Evolutionary conservation across 2,329 filamentous ascomycete genomes (phyloP).

Genomic region (Lachnellula suecica): DNA sequence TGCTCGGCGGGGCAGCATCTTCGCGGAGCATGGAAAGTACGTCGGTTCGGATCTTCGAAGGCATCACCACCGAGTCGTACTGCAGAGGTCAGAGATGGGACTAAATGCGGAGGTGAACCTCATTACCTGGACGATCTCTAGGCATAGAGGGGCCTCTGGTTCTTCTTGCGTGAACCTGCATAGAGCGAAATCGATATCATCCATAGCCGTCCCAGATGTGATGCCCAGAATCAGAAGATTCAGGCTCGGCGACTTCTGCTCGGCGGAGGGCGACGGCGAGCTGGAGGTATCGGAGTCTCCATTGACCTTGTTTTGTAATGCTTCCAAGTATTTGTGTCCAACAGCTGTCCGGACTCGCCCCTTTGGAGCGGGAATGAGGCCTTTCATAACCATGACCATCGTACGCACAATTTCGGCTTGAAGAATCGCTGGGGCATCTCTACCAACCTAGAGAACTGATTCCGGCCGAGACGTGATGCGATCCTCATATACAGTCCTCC

Average conservation of each 20-base stretch:
- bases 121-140: slow-evolving; percentile 32
- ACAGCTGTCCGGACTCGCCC: slow-evolving; percentile 29
- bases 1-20: slow-evolving; percentile 32
- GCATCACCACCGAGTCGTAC: slow-evolving; percentile 35
- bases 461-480: not conserved
- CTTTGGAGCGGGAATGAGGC: slow-evolving; percentile 27
- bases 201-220: slow-evolving; percentile 32
- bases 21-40: slow-evolving; percentile 33
- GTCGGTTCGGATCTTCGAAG: slow-evolving; percentile 32
- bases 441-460: not conserved
- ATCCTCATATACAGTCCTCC: not conserved
- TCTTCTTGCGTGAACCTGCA: slow-evolving; percentile 34
- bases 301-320: slow-evolving; percentile 29
- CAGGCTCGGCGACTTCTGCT: slow-evolving; percentile 23
- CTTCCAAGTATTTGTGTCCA: slow-evolving; percentile 33
- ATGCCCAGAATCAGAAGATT: slow-evolving; percentile 31
- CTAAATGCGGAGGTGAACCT: not conserved
- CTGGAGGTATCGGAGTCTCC: slow-evolving; percentile 22
- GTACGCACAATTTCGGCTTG: slow-evolving; percentile 5
- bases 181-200: slow-evolving; percentile 34
- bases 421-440: slow-evolving; percentile 4
- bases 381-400: slow-evolving; percentile 19
- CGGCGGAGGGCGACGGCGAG: slow-evolving; percentile 21
- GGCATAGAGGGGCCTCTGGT: slow-evolving; percentile 27
- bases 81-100: slow-evolving; percentile 9